Conservation (phyloP, 192 early-diverging fungal species). For the Coemansia sp. region DNA sequence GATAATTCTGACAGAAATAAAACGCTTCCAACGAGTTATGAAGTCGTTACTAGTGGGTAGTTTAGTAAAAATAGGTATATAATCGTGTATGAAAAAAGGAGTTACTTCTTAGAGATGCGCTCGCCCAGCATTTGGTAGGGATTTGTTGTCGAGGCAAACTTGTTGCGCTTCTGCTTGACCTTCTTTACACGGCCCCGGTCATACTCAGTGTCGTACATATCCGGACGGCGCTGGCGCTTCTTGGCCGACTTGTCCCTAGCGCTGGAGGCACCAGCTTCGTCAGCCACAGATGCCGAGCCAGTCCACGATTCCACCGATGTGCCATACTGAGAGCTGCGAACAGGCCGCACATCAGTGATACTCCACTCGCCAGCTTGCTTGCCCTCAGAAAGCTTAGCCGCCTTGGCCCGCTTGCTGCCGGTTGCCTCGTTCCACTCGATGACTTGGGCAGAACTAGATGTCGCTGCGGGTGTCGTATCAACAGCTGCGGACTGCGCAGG, state of each 20-base stretch:
- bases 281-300: slow-evolving; percentile 45
- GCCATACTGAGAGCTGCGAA: slow-evolving; percentile 60
- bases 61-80: neutral
- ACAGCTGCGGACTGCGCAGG: neutral
- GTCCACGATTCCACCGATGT: slow-evolving; percentile 60
- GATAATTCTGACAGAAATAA: neutral
- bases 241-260: slow-evolving; percentile 37
- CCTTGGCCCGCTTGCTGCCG: slow-evolving; percentile 56
- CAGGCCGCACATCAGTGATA: slow-evolving; percentile 29
- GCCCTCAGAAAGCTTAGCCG: slow-evolving; percentile 56
- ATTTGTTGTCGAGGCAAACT: slow-evolving; percentile 47
- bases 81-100: neutral
- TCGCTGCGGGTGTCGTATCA: neutral
- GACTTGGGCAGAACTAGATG: slow-evolving; percentile 18
- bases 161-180: slow-evolving; percentile 63
- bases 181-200: slow-evolving; percentile 77
- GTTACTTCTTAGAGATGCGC: slow-evolving; percentile 29
- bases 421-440: slow-evolving; percentile 53
- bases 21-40: neutral
- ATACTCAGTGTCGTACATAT: slow-evolving; percentile 72
- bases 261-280: slow-evolving; percentile 22
- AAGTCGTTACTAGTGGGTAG: neutral
- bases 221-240: slow-evolving; percentile 60
- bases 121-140: slow-evolving; percentile 56
- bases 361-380: slow-evolving; percentile 55